These are phyloP conservation scores for Fusarium kyushuense DNA, from an alignment of 2,329 filamentous ascomycete genomes.

Conservation along the genomic window DNA sequence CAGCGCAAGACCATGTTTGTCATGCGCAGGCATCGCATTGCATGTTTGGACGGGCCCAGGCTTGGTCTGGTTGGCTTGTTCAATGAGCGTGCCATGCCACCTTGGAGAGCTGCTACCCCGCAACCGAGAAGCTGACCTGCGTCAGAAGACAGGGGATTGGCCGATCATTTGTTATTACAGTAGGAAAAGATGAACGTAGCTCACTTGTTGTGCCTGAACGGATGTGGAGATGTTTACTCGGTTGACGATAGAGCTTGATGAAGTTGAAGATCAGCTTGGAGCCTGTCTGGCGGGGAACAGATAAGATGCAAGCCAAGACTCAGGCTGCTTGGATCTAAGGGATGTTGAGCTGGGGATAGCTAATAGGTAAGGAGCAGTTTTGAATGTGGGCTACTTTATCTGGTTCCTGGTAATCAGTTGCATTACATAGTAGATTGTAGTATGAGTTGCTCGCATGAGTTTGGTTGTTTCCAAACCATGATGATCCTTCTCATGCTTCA, in stretches of 20 bases:
- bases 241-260: constrained; percentile 4
- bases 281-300: constrained; percentile 45
- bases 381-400: constrained; percentile 16
- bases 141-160: constrained; percentile 45
- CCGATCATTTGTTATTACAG: constrained; percentile 27
- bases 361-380: constrained; percentile 11
- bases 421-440: constrained; percentile 8
- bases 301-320: constrained; percentile 45
- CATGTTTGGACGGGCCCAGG: constrained; percentile 26
- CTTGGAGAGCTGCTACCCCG: constrained; percentile 43
- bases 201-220: constrained; percentile 23
- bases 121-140: constrained; percentile 42
- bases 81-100: constrained; percentile 30
- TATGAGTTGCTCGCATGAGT: constrained; percentile 3
- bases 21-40: constrained; percentile 30
- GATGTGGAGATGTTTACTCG: constrained; percentile 19
- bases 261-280: constrained; percentile 21
- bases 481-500: constrained; percentile 5
- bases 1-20: constrained; percentile 46
- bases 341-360: neutral
- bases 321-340: constrained; percentile 8
- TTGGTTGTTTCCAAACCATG: constrained; percentile 17
- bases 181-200: constrained; percentile 7
- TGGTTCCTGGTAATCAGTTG: constrained; percentile 3
- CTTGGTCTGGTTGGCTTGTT: constrained; percentile 28